Base-by-base conservation (phyloP, 2,329 filamentous ascomycete genomes). In the Ilyonectria destructans region DNA sequence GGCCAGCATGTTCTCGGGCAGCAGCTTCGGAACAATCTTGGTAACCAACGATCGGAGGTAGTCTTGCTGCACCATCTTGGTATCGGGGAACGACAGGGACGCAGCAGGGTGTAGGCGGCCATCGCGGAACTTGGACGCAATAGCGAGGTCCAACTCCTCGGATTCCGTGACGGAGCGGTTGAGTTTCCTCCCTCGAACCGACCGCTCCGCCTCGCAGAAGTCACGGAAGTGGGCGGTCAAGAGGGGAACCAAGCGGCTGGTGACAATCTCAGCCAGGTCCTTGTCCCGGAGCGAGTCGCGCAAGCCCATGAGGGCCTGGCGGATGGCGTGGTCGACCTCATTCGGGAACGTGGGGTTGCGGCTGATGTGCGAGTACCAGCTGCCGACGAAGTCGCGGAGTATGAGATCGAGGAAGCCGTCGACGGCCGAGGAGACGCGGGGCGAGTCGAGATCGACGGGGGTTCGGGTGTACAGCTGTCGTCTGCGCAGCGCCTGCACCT, bases 141-240 rank as follows among this genome's bases (percentile, higher is more conserved):
- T 97, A 2, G 96, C 96, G 72, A 97, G 86, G 80, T 98, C 95
- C 75, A 99, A 85, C 86, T 99, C 96, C 78, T 98, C 96, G 1
- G 95, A 97, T 82, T 99, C 96, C 3, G 97, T 98, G 62, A 99
- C 91, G 71, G 92, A 95, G 59, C 94, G 90, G 74, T 95, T 96
- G 64, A 98, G 85, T 80, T 97, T 94, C 79, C 91, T 93, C 13
- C 97, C 97, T 61, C 96, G 89, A 12, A 99, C 93, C 9, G 90
- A 88, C 65, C 92, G 89, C 83, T 99, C 96, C 1, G 96, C 96
- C 71, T 96, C 91, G 80, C 95, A 94, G 75, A 97, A 97, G 73
- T 97, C 94, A 72, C 90, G 93, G 75, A 99, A 90, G 81, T 99
- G 96, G 10, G 90, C 87, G 33, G 96, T 98, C 72, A 99, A 80